Conservation (phyloP, 1,284 basidiomycete species). For the Heterobasidion occidentale region DNA sequence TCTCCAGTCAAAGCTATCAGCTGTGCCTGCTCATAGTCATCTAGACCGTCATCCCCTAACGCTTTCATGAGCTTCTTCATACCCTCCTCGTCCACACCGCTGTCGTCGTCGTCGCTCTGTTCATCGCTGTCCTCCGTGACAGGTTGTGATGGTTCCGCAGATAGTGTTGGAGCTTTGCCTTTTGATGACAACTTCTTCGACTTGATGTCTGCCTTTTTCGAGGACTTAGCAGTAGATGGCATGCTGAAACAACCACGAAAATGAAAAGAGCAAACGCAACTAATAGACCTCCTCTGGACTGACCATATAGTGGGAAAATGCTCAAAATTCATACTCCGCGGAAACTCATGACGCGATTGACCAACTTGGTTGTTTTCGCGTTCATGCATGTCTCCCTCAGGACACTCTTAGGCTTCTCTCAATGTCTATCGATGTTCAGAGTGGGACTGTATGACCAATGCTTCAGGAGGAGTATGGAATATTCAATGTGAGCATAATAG, state of each 20-base stretch:
- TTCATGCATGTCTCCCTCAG: too few species aligned
- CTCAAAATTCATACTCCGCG: too few species aligned
- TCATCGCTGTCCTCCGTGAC: neutral
- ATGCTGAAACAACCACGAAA: neutral
- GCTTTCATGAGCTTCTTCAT: conserved; percentile 60
- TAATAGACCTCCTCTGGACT: too few species aligned
- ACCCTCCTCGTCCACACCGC: conserved; percentile 57
- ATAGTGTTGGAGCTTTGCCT: neutral
- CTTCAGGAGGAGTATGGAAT: too few species aligned
- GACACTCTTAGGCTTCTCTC: too few species aligned
- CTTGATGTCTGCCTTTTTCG: neutral
- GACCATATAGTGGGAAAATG: too few species aligned
- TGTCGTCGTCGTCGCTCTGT: conserved; percentile 32
- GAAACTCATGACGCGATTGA: too few species aligned
- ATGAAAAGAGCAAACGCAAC: too few species aligned
- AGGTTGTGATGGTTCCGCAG: neutral
- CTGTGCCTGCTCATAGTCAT: conserved; percentile 52
- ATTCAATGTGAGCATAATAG: too few species aligned
- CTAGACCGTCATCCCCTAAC: conserved; percentile 58
- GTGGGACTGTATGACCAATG: too few species aligned
- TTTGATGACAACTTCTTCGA: neutral
- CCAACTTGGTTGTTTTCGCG: too few species aligned
- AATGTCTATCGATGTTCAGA: too few species aligned
- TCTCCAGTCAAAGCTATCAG: conserved; percentile 31
- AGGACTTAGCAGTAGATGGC: neutral